Conservation (phyloP, 768 basidiomycete species). For the Boletales sp. region DNA sequence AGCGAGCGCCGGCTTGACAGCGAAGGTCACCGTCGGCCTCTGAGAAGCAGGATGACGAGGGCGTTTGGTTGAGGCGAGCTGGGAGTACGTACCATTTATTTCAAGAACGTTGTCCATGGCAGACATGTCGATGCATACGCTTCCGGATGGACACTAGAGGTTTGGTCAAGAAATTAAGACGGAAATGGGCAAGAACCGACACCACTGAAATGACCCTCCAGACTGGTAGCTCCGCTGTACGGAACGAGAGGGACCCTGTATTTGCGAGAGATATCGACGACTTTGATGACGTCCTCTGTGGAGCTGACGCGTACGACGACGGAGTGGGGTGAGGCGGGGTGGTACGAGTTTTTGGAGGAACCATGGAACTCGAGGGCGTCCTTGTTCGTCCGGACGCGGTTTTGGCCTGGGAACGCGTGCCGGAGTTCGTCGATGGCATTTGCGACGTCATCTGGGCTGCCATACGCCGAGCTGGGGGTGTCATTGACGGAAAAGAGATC, state of each 20-base stretch:
- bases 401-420: too few species aligned
- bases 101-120: conserved; percentile 76
- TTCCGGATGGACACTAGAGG: conserved; percentile 35
- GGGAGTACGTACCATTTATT: conserved; percentile 54
- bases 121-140: conserved; percentile 79
- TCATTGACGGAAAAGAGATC: too few species aligned
- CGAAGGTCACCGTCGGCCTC: conserved; percentile 60
- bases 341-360: too few species aligned
- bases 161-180: too few species aligned
- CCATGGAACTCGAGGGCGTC: too few species aligned
- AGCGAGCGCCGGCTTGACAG: conserved; percentile 68
- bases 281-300: conserved; percentile 79
- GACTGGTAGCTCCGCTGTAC: conserved; percentile 76
- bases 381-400: too few species aligned
- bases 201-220: conserved; percentile 74
- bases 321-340: conserved; percentile 35
- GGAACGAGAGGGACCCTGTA: conserved; percentile 75
- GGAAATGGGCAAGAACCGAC: conserved; percentile 36
- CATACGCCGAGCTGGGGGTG: too few species aligned
- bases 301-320: conserved; percentile 62
- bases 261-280: conserved; percentile 72
- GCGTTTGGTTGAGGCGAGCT: background rate
- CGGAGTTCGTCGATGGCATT: too few species aligned
- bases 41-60: too few species aligned
- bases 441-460: too few species aligned